phyloP scores from a whole-genome alignment of 2,329 filamentous ascomycete species.

The Colletotrichum cereale region DNA sequence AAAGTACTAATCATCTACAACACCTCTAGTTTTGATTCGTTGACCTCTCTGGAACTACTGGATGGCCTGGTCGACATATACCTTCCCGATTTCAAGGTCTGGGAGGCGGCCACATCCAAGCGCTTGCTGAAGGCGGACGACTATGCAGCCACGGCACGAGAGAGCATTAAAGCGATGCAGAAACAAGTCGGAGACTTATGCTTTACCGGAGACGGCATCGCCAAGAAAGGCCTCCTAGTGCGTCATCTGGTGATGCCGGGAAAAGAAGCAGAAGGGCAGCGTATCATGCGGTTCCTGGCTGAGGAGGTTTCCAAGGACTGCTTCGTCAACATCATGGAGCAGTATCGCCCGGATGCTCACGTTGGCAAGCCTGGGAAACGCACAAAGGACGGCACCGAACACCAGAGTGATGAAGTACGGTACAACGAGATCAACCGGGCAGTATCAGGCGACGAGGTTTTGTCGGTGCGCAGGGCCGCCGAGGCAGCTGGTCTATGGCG shows the following conservation, averaged over 20 bases:
- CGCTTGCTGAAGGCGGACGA: constrained; percentile 83
- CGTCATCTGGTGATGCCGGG: constrained; percentile 90
- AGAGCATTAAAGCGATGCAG: constrained; percentile 86
- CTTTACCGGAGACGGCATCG: constrained; percentile 85
- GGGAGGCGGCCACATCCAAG: constrained; percentile 74
- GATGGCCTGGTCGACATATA: constrained; percentile 89
- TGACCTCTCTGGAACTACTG: constrained; percentile 77
- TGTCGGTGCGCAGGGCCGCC: constrained; percentile 74
- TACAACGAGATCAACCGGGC: constrained; percentile 86
- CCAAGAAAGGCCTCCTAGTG: constrained; percentile 80
- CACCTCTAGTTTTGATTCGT: constrained; percentile 83
- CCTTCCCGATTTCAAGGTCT: constrained; percentile 90
- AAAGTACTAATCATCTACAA: constrained; percentile 85
- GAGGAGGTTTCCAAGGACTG: constrained; percentile 78
- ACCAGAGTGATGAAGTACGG: constrained; percentile 62
- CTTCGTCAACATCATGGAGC: constrained; percentile 91
- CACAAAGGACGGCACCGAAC: constrained; percentile 47
- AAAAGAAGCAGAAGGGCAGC: constrained; percentile 76
- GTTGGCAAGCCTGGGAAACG: constrained; percentile 76
- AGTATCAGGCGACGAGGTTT: constrained; percentile 74
- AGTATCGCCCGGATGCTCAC: constrained; percentile 84
- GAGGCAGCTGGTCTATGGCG: constrained; percentile 81
- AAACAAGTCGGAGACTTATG: constrained; percentile 84
- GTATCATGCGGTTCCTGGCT: constrained; percentile 83
- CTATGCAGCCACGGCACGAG: constrained; percentile 78